phyloP scores from a whole-genome alignment of 2,329 filamentous ascomycete genomes.

The Aspergillus terreus region DNA sequence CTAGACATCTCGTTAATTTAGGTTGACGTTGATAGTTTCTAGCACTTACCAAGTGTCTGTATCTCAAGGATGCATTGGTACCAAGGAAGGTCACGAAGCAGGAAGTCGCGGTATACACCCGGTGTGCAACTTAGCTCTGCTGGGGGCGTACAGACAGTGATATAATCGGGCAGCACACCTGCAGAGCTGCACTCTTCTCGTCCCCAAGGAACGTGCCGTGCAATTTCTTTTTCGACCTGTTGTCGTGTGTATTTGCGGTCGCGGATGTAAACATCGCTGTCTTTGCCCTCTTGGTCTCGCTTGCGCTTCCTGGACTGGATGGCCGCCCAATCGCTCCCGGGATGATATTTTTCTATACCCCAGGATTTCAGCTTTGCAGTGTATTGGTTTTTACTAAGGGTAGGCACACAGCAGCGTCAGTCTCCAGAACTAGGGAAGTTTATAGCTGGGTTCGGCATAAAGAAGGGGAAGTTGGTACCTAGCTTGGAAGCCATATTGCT shows the following conservation, averaged over 20 bases:
- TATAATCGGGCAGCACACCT: background rate
- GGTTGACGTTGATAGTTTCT: background rate
- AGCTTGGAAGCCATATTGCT: background rate
- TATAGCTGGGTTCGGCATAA: background rate
- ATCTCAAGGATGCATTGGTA: background rate
- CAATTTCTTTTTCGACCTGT: slow-evolving; percentile 3
- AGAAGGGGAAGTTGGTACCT: background rate
- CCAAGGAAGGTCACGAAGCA: background rate
- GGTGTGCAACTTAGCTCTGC: background rate
- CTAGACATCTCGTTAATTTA: background rate
- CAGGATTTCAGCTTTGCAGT: background rate
- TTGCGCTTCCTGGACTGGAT: background rate
- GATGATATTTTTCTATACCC: background rate
- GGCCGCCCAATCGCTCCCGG: background rate
- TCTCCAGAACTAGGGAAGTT: background rate
- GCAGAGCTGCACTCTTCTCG: background rate
- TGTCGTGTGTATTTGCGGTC: background rate
- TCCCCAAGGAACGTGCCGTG: background rate
- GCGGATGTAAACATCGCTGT: background rate
- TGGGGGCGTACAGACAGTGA: background rate
- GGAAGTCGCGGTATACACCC: background rate
- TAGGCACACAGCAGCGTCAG: background rate
- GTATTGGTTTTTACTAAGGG: background rate
- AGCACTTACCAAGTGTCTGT: background rate
- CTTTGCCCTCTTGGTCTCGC: background rate